Evolutionary conservation across 1,284 basidiomycete species (phyloP).

Genomic region (Cutaneotrichosporon mucoides): DNA sequence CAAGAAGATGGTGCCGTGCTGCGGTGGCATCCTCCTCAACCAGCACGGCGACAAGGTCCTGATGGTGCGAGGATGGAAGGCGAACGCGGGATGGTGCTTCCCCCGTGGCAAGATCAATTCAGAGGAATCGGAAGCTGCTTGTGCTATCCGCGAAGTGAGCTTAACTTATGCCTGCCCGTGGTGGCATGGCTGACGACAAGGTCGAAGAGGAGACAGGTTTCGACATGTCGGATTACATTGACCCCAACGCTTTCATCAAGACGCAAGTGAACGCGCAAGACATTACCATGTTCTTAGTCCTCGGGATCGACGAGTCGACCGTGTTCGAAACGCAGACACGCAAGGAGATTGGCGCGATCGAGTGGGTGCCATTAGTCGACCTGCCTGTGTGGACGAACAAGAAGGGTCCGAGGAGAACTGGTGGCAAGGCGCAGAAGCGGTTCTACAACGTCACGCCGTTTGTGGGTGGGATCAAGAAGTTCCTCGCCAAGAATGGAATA

Average conservation of each 20-base stretch:
- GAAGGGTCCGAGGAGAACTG: constrained; percentile 53
- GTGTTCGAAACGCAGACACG: constrained; percentile 88
- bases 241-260: constrained; percentile 71
- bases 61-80: constrained; percentile 96
- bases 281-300: constrained; percentile 88
- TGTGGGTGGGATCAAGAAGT: constrained; percentile 59
- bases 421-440: constrained; percentile 48
- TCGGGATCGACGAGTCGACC: constrained; percentile 83
- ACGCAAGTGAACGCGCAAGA: constrained; percentile 82
- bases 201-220: constrained; percentile 93
- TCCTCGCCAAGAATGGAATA: constrained; percentile 33
- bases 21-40: constrained; percentile 94
- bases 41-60: constrained; percentile 89
- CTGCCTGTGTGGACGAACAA: constrained; percentile 90
- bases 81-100: constrained; percentile 94
- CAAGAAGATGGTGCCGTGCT: constrained; percentile 97
- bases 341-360: constrained; percentile 98
- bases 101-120: constrained; percentile 99
- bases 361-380: constrained; percentile 89
- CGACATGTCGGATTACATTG: constrained; percentile 68
- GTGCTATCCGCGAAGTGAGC: constrained; percentile 83
- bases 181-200: constrained; percentile 48
- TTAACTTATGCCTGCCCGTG: no score
- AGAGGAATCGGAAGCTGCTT: constrained; percentile 73
- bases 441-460: constrained; percentile 97